phyloP scores from a whole-genome alignment of 331 rosid genomes.

The Quercus phellos region DNA sequence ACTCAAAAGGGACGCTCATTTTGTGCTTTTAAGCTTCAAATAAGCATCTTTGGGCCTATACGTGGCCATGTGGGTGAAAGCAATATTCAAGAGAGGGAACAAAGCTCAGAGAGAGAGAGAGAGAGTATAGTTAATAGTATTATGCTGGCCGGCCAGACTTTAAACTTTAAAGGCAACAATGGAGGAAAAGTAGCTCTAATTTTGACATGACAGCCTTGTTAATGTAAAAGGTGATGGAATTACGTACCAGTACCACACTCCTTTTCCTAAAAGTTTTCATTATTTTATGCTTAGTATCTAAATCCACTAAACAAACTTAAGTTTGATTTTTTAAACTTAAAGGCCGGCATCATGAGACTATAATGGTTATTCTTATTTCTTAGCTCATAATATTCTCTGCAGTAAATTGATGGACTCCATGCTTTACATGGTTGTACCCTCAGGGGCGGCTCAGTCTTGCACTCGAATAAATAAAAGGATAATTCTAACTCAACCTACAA shows the following conservation, averaged over 20 bases:
- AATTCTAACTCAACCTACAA: not conserved
- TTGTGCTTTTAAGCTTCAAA: slow-evolving; percentile 92
- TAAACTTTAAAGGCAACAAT: slow-evolving; percentile 48
- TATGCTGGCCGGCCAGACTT: slow-evolving; percentile 66
- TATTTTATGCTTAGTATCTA: slow-evolving; percentile 45
- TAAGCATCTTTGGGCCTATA: slow-evolving; percentile 81
- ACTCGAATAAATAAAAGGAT: not conserved
- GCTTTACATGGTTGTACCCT: slow-evolving; percentile 16
- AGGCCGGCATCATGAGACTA: slow-evolving; percentile 32
- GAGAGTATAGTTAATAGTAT: slow-evolving; percentile 38
- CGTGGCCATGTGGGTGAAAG: slow-evolving; percentile 98
- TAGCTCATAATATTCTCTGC: slow-evolving; percentile 17
- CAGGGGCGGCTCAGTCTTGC: not conserved
- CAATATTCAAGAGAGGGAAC: slow-evolving; percentile 49
- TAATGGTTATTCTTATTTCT: slow-evolving; percentile 32
- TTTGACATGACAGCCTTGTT: slow-evolving; percentile 95
- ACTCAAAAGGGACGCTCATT: slow-evolving; percentile 96
- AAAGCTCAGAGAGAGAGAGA: slow-evolving; percentile 18
- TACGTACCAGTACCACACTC: slow-evolving; percentile 64
- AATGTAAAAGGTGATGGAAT: slow-evolving; percentile 71
- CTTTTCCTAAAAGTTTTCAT: slow-evolving; percentile 42
- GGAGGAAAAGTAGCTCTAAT: slow-evolving; percentile 71
- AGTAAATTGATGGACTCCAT: slow-evolving; percentile 17
- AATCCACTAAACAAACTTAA: slow-evolving; percentile 26
- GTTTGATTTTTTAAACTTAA: slow-evolving; percentile 23